Evolutionary conservation across 208 protist genomes (phyloP), one percentile per base, ranked within the genome.

Genomic region (Vickermania ingenoplastis): DNA sequence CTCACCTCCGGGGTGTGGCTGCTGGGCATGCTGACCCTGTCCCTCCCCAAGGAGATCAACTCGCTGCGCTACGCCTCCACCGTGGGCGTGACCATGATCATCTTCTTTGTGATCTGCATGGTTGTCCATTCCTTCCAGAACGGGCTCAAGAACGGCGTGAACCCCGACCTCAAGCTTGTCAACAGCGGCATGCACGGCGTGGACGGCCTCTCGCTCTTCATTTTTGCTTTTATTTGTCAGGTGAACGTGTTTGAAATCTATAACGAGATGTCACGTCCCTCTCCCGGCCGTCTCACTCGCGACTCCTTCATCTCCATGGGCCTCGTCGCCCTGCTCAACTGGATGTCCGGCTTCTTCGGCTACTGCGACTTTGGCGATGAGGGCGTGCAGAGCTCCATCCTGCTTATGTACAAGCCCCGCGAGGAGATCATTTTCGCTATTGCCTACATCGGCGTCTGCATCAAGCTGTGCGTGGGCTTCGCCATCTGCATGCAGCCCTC

Each of bases 11-110:
- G 72, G 41, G 30, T 89, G 1, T 89, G 71, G 76, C 59, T 85
- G 0, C 53, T 79, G 22, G 67, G 53, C 52, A 92, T 92, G 25
- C 66, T 90, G 1, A 81, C 86, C 2, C 17, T 89, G 53, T 77
- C 64, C 17, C 65, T 89, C 25, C 78, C 69, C 3, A 79, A 81
- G 61, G 31, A 76, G 25, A 83, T 92, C 26, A 69, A 90, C 67
- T 75, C 80, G 0, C 68, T 92, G 13, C 79, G 86, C 7, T 74
- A 86, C 59, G 57, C 61, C 27, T 88, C 80, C 17, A 54, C 71
- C 23, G 7, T 89, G 7, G 79, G 64, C 25, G 75, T 73, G 25
- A 13, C 29, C 0, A 79, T 59, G 31, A 69, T 83, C 28, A 23
- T 63, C 14, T 60, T 65, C 11, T 67, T 78, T 51, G 64, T 75